Evolutionary conservation across 306 rosid genomes (phyloP).

Genomic region (Cucurbita maxima): DNA sequence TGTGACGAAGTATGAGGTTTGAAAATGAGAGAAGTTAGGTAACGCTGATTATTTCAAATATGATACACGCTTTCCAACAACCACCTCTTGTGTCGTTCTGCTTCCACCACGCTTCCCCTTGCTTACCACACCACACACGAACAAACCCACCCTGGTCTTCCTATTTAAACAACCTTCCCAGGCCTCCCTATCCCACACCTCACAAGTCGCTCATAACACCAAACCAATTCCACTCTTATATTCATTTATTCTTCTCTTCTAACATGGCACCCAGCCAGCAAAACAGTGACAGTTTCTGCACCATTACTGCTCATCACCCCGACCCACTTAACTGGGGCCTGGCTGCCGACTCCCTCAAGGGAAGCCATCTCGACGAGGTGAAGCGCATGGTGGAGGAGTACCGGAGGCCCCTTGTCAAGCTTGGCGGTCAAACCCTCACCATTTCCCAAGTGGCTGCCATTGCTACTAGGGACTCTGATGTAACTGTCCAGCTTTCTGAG

Average conservation of each 20-base stretch:
- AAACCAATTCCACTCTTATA: neutral
- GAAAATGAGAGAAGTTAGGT: neutral
- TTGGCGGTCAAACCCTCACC: constrained; percentile 61
- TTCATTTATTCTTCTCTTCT: neutral
- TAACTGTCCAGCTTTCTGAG: constrained; percentile 53
- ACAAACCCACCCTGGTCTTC: neutral
- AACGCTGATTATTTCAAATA: neutral
- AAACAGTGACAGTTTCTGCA: constrained; percentile 20
- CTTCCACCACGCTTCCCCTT: constrained; percentile 6
- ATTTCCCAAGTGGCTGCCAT: constrained; percentile 71
- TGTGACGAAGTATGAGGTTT: neutral
- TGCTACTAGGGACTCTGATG: constrained; percentile 27
- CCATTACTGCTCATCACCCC: neutral
- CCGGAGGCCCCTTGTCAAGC: constrained; percentile 37
- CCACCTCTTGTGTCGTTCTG: neutral
- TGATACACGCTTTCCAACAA: neutral
- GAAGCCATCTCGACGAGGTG: constrained; percentile 78
- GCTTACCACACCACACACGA: neutral
- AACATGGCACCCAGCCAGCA: constrained; percentile 22
- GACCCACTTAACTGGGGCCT: constrained; percentile 68
- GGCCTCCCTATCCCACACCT: neutral
- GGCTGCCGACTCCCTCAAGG: constrained; percentile 42
- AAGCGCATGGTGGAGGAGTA: constrained; percentile 81
- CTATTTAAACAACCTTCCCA: neutral
- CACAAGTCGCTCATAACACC: neutral